These are phyloP conservation scores for Paramecium sonneborni DNA, from an alignment of 73 alveolate species.

Conservation along the genomic window DNA sequence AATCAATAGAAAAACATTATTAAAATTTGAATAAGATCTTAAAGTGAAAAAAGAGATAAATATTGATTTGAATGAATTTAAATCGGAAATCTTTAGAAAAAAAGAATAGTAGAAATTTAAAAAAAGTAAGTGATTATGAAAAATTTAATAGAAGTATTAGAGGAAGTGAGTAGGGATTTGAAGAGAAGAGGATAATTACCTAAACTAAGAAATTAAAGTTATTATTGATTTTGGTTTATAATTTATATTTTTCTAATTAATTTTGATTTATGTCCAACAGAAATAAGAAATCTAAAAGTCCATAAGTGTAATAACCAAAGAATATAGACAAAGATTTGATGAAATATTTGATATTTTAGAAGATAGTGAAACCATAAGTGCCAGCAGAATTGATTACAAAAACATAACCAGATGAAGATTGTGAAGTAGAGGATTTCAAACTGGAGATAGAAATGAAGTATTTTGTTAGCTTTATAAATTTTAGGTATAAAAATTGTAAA, in stretches of 20 bases:
- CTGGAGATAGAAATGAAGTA: constrained; percentile 39
- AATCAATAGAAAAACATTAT: background rate
- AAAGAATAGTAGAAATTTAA: background rate
- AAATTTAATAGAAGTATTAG: background rate
- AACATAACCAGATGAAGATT: constrained; percentile 58
- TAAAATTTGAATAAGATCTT: background rate
- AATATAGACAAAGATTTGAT: background rate
- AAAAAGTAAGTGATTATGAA: background rate
- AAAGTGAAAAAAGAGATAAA: background rate
- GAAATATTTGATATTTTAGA: constrained; percentile 44
- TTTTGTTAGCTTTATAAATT: background rate
- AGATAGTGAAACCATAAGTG: constrained; percentile 1
- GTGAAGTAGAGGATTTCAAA: constrained; percentile 57
- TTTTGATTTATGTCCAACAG: constrained; percentile 51
- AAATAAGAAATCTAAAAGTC: constrained; percentile 52
- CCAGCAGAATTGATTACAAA: constrained; percentile 42
- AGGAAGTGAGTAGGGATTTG: background rate
- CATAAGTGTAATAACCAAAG: background rate
- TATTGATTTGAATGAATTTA: background rate
- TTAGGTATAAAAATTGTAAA: background rate
- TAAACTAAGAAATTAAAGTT: background rate
- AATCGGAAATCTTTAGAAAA: background rate
- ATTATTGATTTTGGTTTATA: background rate
- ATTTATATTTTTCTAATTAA: background rate
- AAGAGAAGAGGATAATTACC: background rate